phyloP scores from a whole-genome alignment of 805 yeast species.

The Jamesozyma jinghongensis region DNA sequence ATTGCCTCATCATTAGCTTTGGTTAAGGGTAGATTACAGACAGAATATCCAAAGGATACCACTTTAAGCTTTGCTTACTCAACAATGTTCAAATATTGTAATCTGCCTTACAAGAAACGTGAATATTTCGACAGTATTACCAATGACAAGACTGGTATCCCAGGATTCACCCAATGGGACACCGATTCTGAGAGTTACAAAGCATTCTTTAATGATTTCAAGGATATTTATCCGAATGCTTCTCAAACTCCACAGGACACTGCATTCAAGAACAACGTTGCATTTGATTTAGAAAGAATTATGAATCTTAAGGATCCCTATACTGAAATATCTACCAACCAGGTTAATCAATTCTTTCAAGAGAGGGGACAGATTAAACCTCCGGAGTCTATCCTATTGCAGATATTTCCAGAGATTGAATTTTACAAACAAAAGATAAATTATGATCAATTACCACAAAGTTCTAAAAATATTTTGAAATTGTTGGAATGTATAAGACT shows the following conservation, averaged over 20 bases:
- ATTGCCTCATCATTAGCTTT: constrained; percentile 10
- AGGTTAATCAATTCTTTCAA: constrained; percentile 1
- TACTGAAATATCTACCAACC: background rate
- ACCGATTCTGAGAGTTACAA: background rate
- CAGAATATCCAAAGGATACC: constrained; percentile 25
- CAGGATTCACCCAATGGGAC: constrained; percentile 4
- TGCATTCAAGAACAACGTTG: constrained; percentile 18
- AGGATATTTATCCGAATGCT: background rate
- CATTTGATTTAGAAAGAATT: constrained; percentile 18
- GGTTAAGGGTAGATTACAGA: constrained; percentile 20
- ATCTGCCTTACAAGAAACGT: constrained; percentile 24
- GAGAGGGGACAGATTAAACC: constrained; percentile 4
- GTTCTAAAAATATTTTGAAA: constrained; percentile 15
- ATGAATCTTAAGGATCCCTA: constrained; percentile 17
- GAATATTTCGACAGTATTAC: constrained; percentile 16
- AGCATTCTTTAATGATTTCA: constrained; percentile 3
- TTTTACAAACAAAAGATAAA: constrained; percentile 10
- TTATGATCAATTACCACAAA: constrained; percentile 7
- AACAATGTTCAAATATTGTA: constrained; percentile 25
- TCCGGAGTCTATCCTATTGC: constrained; percentile 15
- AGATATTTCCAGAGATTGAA: constrained; percentile 27
- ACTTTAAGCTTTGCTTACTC: constrained; percentile 23
- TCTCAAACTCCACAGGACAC: background rate
- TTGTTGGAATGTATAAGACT: constrained; percentile 19
- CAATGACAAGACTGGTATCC: background rate